Base-by-base conservation (phyloP, 75 land plant genomes). In the Azolla pinnata region DNA sequence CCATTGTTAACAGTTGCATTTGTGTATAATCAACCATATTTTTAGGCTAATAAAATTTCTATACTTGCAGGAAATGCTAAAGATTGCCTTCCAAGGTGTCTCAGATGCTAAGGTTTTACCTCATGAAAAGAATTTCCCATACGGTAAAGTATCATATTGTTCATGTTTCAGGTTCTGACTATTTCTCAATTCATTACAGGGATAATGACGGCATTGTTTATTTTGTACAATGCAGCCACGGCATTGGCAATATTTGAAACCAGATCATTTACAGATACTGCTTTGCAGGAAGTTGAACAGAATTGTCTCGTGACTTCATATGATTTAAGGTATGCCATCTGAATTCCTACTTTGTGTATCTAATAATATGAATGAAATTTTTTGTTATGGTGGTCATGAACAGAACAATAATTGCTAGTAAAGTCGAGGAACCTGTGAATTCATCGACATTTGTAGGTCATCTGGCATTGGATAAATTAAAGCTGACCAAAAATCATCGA, bases 401-500 rank as follows among this genome's bases (percentile, higher is more conserved):
- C 49, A 46, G 49, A 23, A 18, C 49, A 3, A 23, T 46, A 17
- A 4, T 46, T 46, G 49, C 49, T 18, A 4, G 23, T 3, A 46
- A 46, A 14, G n/a, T 46, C 49, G 21, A 46, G 14, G 49, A 46
- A 46, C n/a, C 14, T 18, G 2, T 23, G n/a, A 17, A 46, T 17
- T 46, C 21, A 46, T 2, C 2, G 17, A 46, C 23, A 46, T 46
- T 46, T 17, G 23, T 23, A 46, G 49, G 49, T 14, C 49, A 46
- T 46, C 49, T 46, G 21, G 49, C 49, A 46, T 46, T 46, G 49
- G 49, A 46, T 46, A 46, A 46, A 17, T 23, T 46, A 18, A 46
- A 14, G 17, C 17, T 46, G 49, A 46, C 10, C 49, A 46, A 23
- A 23, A 46, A 46, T 2, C 4, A 18, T 3, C 23, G 49, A 2